Base-by-base conservation (phyloP, 352 stramenopile genomes). In the Detonula confervacea region DNA sequence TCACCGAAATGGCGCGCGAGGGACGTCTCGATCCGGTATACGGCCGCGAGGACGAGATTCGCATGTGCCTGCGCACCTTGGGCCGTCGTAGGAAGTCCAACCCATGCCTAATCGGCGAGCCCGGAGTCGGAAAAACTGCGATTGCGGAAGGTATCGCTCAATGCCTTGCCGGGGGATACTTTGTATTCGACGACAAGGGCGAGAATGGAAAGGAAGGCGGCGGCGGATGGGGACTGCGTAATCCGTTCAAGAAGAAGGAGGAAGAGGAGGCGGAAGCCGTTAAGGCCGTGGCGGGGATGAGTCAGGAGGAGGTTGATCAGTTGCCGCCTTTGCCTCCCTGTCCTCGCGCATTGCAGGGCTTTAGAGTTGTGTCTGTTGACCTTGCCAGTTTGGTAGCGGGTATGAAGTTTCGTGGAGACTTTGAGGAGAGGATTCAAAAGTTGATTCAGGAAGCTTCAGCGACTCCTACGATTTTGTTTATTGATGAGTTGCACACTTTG, bases 401-500 rank as follows among this genome's bases (percentile, higher is more conserved):
- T 5, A 96, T 95, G 20, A 97, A 96, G 68, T 98, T 97, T 80
- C 90, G 95, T 39, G 96, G 96, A 29, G 96, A 98, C 59, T 99
- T 99, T 83, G 97, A 99, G 90, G 96, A 98, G 81, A 90, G 97
- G 22, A 88, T 99, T 6, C 98, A 98, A 84, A 93, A 93, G 11
- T 90, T 98, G 22, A 89, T 98, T n/a, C 94, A 97, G 73, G 96
- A 98, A 68, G 96, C 98, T 24, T 96, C 88, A 51, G 85, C 96
- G 3, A 96, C 95, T n/a, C 90, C 97, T 30, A 91, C 98, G 8
- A 97, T 98, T 64, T 79, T 98, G 11, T 98, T 98, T 59, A 98
- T 98, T 77, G 96, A 98, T 76, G 96, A 98, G 80, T 93, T 98
- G 61, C 96, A 98, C 77, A 98, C 96, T 37, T 79, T 98, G 1